Evolutionary conservation across 768 basidiomycete species (phyloP).

Genomic region (Termitomyces eurrhizus): DNA sequence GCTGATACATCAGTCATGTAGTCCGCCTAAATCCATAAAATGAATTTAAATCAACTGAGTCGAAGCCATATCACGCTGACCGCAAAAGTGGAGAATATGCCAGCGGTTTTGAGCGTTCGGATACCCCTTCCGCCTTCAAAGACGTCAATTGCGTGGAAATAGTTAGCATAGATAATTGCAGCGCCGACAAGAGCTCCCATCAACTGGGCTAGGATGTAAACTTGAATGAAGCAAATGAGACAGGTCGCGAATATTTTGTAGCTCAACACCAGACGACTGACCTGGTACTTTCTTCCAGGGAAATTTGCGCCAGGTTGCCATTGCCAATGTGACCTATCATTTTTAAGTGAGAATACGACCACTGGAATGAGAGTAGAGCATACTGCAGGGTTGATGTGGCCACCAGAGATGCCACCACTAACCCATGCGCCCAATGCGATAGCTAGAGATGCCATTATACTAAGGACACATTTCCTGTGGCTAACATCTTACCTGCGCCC

Average conservation of each 20-base stretch:
- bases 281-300: constrained; percentile 68
- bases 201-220: constrained; percentile 57
- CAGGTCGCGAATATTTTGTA: neutral
- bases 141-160: constrained; percentile 62
- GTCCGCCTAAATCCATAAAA: constrained; percentile 10
- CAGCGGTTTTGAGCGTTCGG: constrained; percentile 53
- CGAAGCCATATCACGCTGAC: constrained; percentile 28
- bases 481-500: constrained; percentile 30
- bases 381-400: constrained; percentile 40
- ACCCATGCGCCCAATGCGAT: constrained; percentile 46
- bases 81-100: constrained; percentile 58
- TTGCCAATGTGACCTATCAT: constrained; percentile 53
- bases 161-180: constrained; percentile 58
- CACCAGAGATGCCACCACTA: constrained; percentile 45
- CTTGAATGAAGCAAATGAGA: constrained; percentile 12
- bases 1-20: constrained; percentile 34
- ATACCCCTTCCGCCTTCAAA: constrained; percentile 53
- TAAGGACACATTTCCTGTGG: neutral
- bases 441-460: constrained; percentile 20
- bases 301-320: constrained; percentile 61
- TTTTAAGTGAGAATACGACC: constrained; percentile 1
- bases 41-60: neutral
- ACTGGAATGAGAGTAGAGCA: neutral
- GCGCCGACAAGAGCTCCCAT: constrained; percentile 60
- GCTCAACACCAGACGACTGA: constrained; percentile 9